Conservation (phyloP, 345 rosid species). For the Arabidopsis thaliana region TAIR10.1 NC_003075.7:12995001-12995500, state of each 20-base stretch:
- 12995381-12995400: conserved; percentile 2
- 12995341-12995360: neutral
- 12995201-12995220: neutral
- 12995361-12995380: conserved; percentile 1
- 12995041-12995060: conserved; percentile 25
- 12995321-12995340: neutral
- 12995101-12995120: neutral
- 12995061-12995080: conserved; percentile 26
- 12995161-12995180: no score
- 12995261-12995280: neutral
- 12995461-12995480: neutral
- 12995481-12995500: conserved; percentile 15
- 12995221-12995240: no score
- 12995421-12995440: no score
- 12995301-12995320: neutral
- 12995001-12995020: conserved; percentile 25
- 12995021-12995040: conserved; percentile 25
- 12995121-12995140: neutral
- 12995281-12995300: neutral
- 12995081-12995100: neutral
- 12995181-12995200: conserved; percentile 13
- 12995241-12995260: neutral
- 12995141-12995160: neutral
- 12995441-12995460: neutral
- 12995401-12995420: neutral